Evolutionary conservation across 768 basidiomycete genomes (phyloP), one percentile per base, ranked within the genome.

Genomic region (Wakefieldia striispora): DNA sequence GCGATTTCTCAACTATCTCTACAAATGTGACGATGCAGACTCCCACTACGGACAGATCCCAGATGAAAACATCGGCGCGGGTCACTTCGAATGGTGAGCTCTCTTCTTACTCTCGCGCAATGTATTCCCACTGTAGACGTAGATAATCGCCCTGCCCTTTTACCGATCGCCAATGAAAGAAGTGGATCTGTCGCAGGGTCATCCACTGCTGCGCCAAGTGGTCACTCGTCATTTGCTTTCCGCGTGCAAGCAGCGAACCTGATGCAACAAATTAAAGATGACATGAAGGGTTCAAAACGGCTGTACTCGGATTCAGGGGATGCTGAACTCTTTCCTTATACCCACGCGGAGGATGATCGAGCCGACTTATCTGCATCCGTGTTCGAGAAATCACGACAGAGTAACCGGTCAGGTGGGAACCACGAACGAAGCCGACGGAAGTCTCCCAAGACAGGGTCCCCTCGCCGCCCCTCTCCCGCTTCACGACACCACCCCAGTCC

Each of bases 231-330:
- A 8, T 72, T 82, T 19, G 79, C 77, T 9, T 89, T 89, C 64
- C 81, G 91, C 36, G 75, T 82, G 57, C 83, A 90, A 57, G 92
- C 89, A 12, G 87, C 82, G 9, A 82, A 75, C 21, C 68, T 95
- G 40, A 92, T 95, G 88, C 86, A 86, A 21, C 88, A 91, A 56
- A 91, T 94, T 55, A 86, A 86, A 67, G 78, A 75, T 49, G 88
- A 90, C 58, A 82, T 91, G 77, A 61, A 56, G 43, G 79, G 82
- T 4, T 78, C 80, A 44, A 89, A 89, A 65, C 83, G 86, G 12
- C 58, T 88, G 2, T 86, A 87, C 61, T 86, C 86, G 2, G 76
- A 87, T 61, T 86, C 86, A 2, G 76, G 75, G 6, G 84, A 86
- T 16, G 83, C 82, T 0, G 83, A 84, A 14, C 51, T 72, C 40